Evolutionary conservation across 2,329 filamentous ascomycete genomes (phyloP), one percentile per base, ranked within the genome.

Genomic region (Leptographium flavum): DNA sequence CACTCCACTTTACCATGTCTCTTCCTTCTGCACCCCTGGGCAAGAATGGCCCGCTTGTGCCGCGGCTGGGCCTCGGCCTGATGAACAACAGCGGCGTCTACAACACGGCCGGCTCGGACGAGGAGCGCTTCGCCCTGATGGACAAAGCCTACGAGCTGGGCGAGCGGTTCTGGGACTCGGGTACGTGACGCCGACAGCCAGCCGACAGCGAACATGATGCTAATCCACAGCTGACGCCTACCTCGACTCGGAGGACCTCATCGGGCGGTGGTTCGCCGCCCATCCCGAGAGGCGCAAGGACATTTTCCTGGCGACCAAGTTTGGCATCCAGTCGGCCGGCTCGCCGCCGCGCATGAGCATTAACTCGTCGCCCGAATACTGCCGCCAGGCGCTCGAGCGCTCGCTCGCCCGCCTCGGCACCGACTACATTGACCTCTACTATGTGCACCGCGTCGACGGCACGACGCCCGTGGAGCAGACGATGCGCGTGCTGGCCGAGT

Each of bases 261-360:
- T 71, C 7, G 66, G 66, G 47, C 60, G 53, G 45, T 64, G 63
- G 62, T 62, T 66, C 50, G 51, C 54, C 15, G 49, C 54, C 19
- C 67, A 66, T 53, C 63, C 68, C 0, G 66, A 63, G 42, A 67
- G 66, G 45, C 62, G 69, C 17, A 57, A 67, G 48, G 58, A 69
- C 49, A 65, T 71, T 53, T 71, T 71, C 56, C 59, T 71, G 15
- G 69, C 70, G 1, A 67, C 70, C 52, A 74, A 76, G 54, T 76
- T 75, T 54, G 48, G 38, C 6, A 52, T 37, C 35, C 35, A 54
- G 21, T 51, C 48, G 39, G 35, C 14, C 0, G 35, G 35, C 35
- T 44, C n/a, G 49, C 22, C 46, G 10, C 21, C 19, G 45, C 13
- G 14, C 17, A 61, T 8, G 52, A 63, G 45, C 59, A 7, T 55